These are phyloP conservation scores for Rubia peregrina DNA, from an alignment of 305 asterid genomes.

Conservation along the genomic window DNA sequence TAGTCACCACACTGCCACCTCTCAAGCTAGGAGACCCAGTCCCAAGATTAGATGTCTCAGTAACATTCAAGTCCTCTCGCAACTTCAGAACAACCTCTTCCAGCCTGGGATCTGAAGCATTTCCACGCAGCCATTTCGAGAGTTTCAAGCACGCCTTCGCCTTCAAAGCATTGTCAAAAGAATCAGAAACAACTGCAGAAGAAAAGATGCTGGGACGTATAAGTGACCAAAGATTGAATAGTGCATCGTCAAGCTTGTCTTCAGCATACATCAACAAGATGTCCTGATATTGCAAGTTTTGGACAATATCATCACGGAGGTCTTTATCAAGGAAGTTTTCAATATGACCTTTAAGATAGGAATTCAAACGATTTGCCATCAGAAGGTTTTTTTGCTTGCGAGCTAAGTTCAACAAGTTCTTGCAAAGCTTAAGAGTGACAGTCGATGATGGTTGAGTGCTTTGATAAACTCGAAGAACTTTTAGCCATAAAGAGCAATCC, in stretches of 20 bases:
- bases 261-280: conserved; percentile 72
- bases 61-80: conserved; percentile 44
- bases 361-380: conserved; percentile 72
- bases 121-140: conserved; percentile 70
- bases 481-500: conserved; percentile 93
- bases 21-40: conserved; percentile 29
- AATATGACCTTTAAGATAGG: conserved; percentile 50
- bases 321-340: conserved; percentile 48
- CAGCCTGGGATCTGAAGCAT: conserved; percentile 34
- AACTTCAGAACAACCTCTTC: conserved; percentile 50
- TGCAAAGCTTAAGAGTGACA: conserved; percentile 75
- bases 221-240: conserved; percentile 64
- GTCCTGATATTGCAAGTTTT: conserved; percentile 64
- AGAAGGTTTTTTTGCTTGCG: conserved; percentile 77
- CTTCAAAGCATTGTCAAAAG: conserved; percentile 54
- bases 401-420: conserved; percentile 60
- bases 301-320: conserved; percentile 44
- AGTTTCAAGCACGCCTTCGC: conserved; percentile 97
- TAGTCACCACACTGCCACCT: conserved; percentile 33
- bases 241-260: conserved; percentile 67
- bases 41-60: conserved; percentile 36
- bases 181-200: conserved; percentile 40
- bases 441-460: conserved; percentile 56
- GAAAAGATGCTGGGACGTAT: conserved; percentile 56
- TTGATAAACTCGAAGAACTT: conserved; percentile 78